Evolutionary conservation across 2,329 filamentous ascomycete genomes (phyloP), one percentile per base, ranked within the genome.

Genomic region (Lojkania enalia): DNA sequence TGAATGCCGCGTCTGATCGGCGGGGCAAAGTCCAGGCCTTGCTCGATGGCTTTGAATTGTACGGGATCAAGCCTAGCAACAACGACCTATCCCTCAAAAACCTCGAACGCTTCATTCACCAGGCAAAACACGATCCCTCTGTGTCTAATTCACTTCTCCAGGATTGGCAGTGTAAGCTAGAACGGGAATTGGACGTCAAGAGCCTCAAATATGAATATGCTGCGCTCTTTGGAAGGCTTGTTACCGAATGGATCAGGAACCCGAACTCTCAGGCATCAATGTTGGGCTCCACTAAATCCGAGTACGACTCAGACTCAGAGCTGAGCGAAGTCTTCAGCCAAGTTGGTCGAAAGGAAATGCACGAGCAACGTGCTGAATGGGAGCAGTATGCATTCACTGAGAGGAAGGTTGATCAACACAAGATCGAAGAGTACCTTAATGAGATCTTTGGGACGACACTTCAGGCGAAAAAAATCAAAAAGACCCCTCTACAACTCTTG

Each of bases 321-420:
- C 20, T 23, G 35, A 45, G 31, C 20, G 50, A 57, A 1, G 71
- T 70, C 12, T 77, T 76, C 36, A 74, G 76, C 27, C 60, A 69
- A 6, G 52, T 77, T 9, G 71, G 70, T 1, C 66, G 69, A 15
- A 63, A 70, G 2, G 69, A 69, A 37, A 77, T 73, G 57, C 56
- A 73, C 12, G 67, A 77, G 40, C 64, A 72, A 39, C 69, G 69
- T 20, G 53, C 56, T 14, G 55, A 71, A 11, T 84, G 81, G 79
- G 82, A 85, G 58, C 60, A 68, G 1, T 67, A 76, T 41, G 79
- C 81, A n/a, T 84, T 85, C 56, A 69, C 69, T 3, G 61, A 73
- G 3, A 70, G 70, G 20, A 57, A 77, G 13, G 75, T 75, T 2
- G 73, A 84, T 49, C 60, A 63, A 6, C 52, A 49, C 3, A 71